Evolutionary conservation across 2,329 filamentous ascomycete species (phyloP).

Genomic region (Penicillium sp.): DNA sequence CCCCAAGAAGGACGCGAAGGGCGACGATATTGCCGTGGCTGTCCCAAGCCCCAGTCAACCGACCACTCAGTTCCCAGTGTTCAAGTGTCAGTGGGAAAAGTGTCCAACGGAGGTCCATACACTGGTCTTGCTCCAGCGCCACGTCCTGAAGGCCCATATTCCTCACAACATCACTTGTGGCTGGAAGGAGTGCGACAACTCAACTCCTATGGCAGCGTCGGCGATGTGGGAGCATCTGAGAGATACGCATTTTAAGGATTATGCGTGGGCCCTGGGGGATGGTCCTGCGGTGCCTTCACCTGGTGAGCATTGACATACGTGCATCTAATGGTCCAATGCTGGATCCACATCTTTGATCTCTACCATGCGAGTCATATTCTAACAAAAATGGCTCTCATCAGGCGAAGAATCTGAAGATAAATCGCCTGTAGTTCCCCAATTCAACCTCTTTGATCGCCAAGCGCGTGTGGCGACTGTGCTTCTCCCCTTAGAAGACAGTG

Average conservation of each 20-base stretch:
- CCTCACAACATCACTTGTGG: slow-evolving; percentile 29
- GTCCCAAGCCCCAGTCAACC: slow-evolving; percentile 5
- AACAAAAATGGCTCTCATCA: neutral
- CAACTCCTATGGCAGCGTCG: slow-evolving; percentile 25
- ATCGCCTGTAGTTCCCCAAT: neutral
- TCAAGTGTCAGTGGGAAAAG: slow-evolving; percentile 57
- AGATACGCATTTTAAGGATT: slow-evolving; percentile 50
- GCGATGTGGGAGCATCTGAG: slow-evolving; percentile 55
- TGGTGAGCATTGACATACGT: slow-evolving; percentile 50
- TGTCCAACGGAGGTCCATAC: slow-evolving; percentile 63
- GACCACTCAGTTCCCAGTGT: slow-evolving; percentile 41
- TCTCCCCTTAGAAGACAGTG: slow-evolving; percentile 33
- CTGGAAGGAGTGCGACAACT: slow-evolving; percentile 26
- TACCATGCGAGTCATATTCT: slow-evolving; percentile 1
- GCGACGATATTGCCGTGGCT: slow-evolving; percentile 20
- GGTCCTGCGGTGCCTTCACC: slow-evolving; percentile 55
- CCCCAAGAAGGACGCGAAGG: slow-evolving; percentile 13
- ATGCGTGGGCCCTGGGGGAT: slow-evolving; percentile 61
- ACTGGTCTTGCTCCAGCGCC: slow-evolving; percentile 58
- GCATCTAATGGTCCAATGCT: slow-evolving; percentile 23
- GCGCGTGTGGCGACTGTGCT: slow-evolving; percentile 34
- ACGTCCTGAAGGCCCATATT: slow-evolving; percentile 57
- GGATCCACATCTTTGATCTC: slow-evolving; percentile 3
- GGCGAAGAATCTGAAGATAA: neutral
- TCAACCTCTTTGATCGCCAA: neutral